Conservation (phyloP, 805 yeast genomes). For the Metschnikowia sp. region DNA sequence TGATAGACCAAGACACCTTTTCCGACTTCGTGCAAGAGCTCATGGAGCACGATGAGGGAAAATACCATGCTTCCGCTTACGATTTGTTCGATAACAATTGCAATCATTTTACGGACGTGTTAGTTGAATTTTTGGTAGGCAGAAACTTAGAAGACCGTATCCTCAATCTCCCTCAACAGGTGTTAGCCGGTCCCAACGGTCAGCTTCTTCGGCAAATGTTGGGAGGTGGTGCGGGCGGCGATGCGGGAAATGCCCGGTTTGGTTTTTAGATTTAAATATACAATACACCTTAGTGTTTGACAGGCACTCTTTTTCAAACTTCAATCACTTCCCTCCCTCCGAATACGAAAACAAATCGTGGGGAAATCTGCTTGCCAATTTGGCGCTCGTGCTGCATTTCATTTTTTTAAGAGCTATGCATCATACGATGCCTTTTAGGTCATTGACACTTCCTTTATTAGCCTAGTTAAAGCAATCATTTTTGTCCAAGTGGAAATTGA, state of each 20-base stretch:
- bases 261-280: constrained; percentile 4
- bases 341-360: too few species aligned
- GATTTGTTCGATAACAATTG: constrained; percentile 63
- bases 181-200: constrained; percentile 38
- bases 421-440: too few species aligned
- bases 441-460: too few species aligned
- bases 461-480: too few species aligned
- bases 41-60: constrained; percentile 31
- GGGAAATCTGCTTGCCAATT: too few species aligned
- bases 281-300: too few species aligned
- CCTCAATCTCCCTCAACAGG: constrained; percentile 49
- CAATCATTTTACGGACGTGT: constrained; percentile 61
- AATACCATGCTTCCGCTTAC: constrained; percentile 47
- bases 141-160: constrained; percentile 52
- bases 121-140: constrained; percentile 57
- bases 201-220: constrained; percentile 32
- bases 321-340: too few species aligned
- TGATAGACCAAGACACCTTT: constrained; percentile 48
- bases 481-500: too few species aligned
- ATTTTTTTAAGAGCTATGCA: too few species aligned
- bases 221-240: constrained; percentile 20
- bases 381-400: too few species aligned
- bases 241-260: constrained; percentile 14
- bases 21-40: constrained; percentile 53
- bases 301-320: too few species aligned